Conservation (phyloP, 768 basidiomycete species). For the Dacryopinax spathularia region DNA sequence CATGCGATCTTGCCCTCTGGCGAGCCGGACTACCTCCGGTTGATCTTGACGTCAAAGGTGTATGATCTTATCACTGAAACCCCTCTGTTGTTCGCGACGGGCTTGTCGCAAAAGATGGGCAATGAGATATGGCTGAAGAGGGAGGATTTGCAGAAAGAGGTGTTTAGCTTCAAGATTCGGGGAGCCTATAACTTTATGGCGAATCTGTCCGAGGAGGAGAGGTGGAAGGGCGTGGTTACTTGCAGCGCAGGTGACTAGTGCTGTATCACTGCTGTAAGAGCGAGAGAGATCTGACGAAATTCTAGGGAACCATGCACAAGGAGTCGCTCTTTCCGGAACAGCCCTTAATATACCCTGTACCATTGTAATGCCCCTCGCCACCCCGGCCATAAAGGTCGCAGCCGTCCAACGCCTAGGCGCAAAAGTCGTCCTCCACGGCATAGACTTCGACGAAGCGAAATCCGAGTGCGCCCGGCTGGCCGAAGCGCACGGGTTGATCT, state of each 20-base stretch:
- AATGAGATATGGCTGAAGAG: constrained; percentile 93
- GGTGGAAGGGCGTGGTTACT: constrained; percentile 95
- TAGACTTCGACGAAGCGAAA: constrained; percentile 93
- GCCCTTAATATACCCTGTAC: constrained; percentile 83
- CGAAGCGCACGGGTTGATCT: constrained; percentile 55
- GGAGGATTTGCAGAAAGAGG: constrained; percentile 82
- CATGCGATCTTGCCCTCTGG: constrained; percentile 51
- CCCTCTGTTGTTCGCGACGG: constrained; percentile 73
- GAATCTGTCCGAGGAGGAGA: constrained; percentile 66
- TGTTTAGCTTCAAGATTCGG: constrained; percentile 97
- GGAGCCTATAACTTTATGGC: constrained; percentile 99
- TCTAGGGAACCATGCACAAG: constrained; percentile 94
- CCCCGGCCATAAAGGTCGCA: constrained; percentile 89
- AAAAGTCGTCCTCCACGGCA: constrained; percentile 82
- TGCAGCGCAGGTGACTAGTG: constrained; percentile 86
- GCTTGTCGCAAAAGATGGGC: constrained; percentile 74
- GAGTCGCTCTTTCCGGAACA: constrained; percentile 87
- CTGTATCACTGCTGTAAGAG: background rate
- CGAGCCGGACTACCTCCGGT: constrained; percentile 73
- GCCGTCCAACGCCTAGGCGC: constrained; percentile 92
- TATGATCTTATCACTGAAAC: constrained; percentile 84
- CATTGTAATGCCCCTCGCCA: constrained; percentile 96
- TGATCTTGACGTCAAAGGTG: constrained; percentile 79
- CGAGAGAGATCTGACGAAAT: background rate
- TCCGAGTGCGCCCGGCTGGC: constrained; percentile 82